A percentile compares a stretch with the other conserved stretches of the same genome.
Conservation (phyloP, 148 eudicot genomes). For the Mesembryanthemum crystallinum region DNA sequence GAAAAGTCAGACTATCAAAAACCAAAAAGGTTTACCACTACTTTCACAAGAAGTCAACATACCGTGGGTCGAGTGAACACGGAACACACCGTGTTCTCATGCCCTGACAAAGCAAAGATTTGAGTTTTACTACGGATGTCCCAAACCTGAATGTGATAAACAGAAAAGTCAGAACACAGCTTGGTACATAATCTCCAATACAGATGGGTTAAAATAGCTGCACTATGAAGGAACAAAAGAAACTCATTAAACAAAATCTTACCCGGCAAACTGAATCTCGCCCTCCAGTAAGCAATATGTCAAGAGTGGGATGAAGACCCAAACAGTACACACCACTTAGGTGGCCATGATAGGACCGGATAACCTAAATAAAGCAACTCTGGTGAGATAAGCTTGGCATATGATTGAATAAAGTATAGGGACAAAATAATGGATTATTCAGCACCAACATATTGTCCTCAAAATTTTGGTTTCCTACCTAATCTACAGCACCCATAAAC, state of each 20-base stretch:
- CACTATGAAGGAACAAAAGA: neutral
- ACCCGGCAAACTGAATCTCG: slow-evolving; percentile 99
- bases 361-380: slow-evolving; percentile 45
- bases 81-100: slow-evolving; percentile 96
- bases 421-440: neutral
- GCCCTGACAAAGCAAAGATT: slow-evolving; percentile 83
- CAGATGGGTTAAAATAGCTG: neutral
- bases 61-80: slow-evolving; percentile 93
- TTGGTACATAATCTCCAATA: neutral
- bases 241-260: slow-evolving; percentile 20
- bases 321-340: slow-evolving; percentile 96
- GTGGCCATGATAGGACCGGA: slow-evolving; percentile 96
- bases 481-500: neutral
- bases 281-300: slow-evolving; percentile 89
- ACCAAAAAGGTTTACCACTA: neutral
- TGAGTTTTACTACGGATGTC: slow-evolving; percentile 94
- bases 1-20: neutral
- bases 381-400: slow-evolving; percentile 4
- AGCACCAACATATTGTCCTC: neutral
- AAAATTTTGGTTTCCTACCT: neutral
- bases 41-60: slow-evolving; percentile 21
- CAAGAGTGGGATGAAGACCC: slow-evolving; percentile 97
- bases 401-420: neutral
- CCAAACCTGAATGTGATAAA: slow-evolving; percentile 69
- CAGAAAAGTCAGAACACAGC: neutral